Evolutionary conservation across 2,329 filamentous ascomycete species (phyloP), one percentile per base, ranked within the genome.

Genomic region (Ceratocystis albifundus): DNA sequence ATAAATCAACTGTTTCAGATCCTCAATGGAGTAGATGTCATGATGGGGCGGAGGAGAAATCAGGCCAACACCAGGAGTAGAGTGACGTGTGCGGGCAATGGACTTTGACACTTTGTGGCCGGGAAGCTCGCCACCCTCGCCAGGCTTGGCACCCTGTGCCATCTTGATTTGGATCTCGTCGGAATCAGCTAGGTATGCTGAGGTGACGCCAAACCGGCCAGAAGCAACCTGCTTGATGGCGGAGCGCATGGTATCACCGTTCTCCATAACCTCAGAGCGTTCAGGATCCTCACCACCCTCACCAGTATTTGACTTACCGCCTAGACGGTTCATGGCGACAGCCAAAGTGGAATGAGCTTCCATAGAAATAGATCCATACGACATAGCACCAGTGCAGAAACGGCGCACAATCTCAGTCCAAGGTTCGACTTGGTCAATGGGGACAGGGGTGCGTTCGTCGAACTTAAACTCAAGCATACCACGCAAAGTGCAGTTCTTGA

Each of bases 161-260:
- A 97, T 97, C 84, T 97, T 97, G 79, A 97, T 97, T 77, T 97
- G 93, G 59, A 97, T 81, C 78, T 97, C 92, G 73, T 97, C 93
- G 20, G 93, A 90, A 75, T 97, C 93, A 62, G 92, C 90, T 17
- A 97, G 84, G 75, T 96, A 97, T 74, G 90, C 89, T 68, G 90
- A 94, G 1, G 93, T 97, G 69, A 96, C 93, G 80, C 93, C 93
- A 73, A 97, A 97, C 73, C 93, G 89, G 69, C 93, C 93, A 59
- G 91, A 96, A 57, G 93, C 93, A 72, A 97, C 89, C 79, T 97
- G 93, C 80, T 97, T 97, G 77, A 97, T 97, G 64, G 93, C 89
- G 70, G 92, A 96, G 68, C 93, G 87, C 90, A 96, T 96, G 2
- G 91, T 96, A 73, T 97, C 93, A 50, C 93, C 93, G 72, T 96